Base-by-base conservation (phyloP, 345 rosid species). In the Citrus medica region DNA sequence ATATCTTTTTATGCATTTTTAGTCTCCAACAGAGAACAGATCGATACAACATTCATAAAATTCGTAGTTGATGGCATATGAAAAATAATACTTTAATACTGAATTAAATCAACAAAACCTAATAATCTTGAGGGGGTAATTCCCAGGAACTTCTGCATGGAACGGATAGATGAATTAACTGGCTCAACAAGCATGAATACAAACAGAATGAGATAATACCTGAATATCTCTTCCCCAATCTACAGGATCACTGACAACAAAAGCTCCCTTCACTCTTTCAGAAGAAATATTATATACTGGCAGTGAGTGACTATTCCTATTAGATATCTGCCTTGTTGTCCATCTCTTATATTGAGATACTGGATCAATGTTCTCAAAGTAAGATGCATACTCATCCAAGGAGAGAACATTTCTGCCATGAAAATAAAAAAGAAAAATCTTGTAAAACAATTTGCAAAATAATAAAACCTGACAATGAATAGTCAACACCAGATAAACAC, bases 151-250 rank as follows among this genome's bases (percentile, higher is more conserved):
- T 55, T 55, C 35, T 10, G 40, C 37, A 32, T 51, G 62, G 60
- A 46, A 19, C 46, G 22, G n/a, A 35, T 1, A n/a, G 14, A 73
- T 73, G 46, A 58, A 61, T 30, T 7, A 73, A 79, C 32, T 35
- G 40, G 46, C 69, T 56, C 16, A 74, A 13, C 30, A 17, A 56
- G 32, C 22, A 38, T 7, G 19, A 65, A 63, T 27, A 62, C 28
- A 46, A n/a, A 76, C n/a, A 46, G 28, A 75, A 68, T 33, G n/a
- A 19, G 79, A 24, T 73, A 38, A 53, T 48, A 82, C 87, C 88
- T 88, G 89, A 73, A 88, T 86, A 67, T 85, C 91, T 67, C 87
- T 83, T 60, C 88, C 88, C 91, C 89, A 86, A n/a, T 86, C 89
- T 7, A 85, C 88, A 48, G 89, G 91, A 80, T 86, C 88, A 68